Percentiles rank a stretch among this genome's conserved stretches.
phyloP scores from a whole-genome alignment of 2,329 filamentous ascomycete species.

The Phialophora macrospora region DNA sequence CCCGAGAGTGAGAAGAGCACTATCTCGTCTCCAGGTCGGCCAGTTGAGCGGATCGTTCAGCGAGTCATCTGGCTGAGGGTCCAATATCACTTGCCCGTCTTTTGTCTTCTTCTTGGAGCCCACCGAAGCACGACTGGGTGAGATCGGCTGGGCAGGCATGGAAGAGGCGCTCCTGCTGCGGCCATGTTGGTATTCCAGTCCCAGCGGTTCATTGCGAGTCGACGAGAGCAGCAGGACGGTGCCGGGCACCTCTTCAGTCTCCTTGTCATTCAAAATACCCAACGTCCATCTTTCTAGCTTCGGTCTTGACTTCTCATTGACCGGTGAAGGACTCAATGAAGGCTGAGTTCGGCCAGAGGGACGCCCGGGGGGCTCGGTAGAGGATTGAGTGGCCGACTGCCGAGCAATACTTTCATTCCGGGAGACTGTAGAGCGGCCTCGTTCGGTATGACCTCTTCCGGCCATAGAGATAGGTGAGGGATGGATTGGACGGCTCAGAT shows the following conservation, averaged over 20 bases:
- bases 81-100: constrained; percentile 82
- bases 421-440: constrained; percentile 16
- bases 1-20: constrained; percentile 78
- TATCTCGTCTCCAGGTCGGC: constrained; percentile 79
- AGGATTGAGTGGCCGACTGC: constrained; percentile 1
- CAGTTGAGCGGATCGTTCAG: constrained; percentile 92
- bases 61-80: constrained; percentile 90
- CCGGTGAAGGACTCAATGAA: constrained; percentile 14
- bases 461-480: constrained; percentile 12
- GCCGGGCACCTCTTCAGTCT: constrained; percentile 85
- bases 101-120: constrained; percentile 72
- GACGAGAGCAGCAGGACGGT: constrained; percentile 66
- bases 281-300: constrained; percentile 59
- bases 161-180: constrained; percentile 52
- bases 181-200: constrained; percentile 64
- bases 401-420: constrained; percentile 14
- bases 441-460: not conserved
- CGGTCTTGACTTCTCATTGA: constrained; percentile 21
- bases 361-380: constrained; percentile 3
- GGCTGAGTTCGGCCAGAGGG: not conserved
- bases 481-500: not conserved
- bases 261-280: constrained; percentile 80
- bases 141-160: constrained; percentile 51
- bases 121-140: constrained; percentile 43
- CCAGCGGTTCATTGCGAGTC: constrained; percentile 66